Evolutionary conservation across 306 rosid genomes (phyloP), one percentile per base, ranked within the genome.

Genomic region (Oemleria cerasiformis): DNA sequence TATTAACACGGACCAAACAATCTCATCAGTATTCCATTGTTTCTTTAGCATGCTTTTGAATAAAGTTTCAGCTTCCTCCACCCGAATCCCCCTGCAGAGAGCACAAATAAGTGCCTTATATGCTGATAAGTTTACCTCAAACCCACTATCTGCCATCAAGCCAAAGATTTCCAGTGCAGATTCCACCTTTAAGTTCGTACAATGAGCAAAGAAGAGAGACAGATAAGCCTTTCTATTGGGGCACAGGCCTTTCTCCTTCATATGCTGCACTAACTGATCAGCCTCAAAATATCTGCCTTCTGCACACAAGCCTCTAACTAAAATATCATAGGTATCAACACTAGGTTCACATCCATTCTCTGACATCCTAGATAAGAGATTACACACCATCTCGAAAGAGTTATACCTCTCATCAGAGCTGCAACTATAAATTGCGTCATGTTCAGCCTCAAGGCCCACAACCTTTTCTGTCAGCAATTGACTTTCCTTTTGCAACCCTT

Each of bases 1-100:
- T 36, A 79, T 56, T 36, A 80, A 72, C 42, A 84, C 73, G 19
- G 84, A 80, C 87, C 82, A 84, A 43, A 67, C 84, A 74, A 84
- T 78, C 82, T 84, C 87, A 48, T 84, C 84, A 40, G 81, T 41
- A 47, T 41, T 83, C 84, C 82, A 80, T 15, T 70, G 67, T 47
- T 70, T 54, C 63, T 80, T 50, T 25, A 83, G 82, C 84, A 83
- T 83, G 43, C 73, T 80, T 45, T 74, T 67, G 50, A 80, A 80
- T 21, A 80, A 59, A 10, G 45, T 70, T 80, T 80, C 72, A 79
- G 84, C 87, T 77, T 77, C 84, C 51, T 60, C 70, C 53, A 34
- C 65, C 61, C 41, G 70, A 65, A 44, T 73, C 66, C 5, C 63
- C 67, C 63, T 69, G 80, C 82, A 65, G 34, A 83, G 82, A 2